A percentile compares a stretch with the other conserved stretches of the same genome.
Evolutionary conservation across 2,329 filamentous ascomycete species (phyloP).

Genomic region (Chalara sp.): DNA sequence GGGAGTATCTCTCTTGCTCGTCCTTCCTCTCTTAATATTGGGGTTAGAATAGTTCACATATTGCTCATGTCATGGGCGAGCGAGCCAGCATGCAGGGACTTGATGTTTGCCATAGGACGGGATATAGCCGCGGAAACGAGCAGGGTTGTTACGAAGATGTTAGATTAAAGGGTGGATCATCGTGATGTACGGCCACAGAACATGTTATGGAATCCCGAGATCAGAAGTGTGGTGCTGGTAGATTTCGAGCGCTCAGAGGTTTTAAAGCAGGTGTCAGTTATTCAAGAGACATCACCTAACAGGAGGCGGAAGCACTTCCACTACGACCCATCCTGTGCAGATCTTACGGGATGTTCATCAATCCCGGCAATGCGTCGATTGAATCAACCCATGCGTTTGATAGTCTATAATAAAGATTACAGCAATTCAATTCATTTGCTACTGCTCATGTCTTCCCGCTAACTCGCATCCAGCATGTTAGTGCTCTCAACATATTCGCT

Average conservation of each 20-base stretch:
- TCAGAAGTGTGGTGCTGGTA: conserved; percentile 12
- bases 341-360: no score
- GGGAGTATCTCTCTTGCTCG: conserved; percentile 30
- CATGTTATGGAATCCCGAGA: conserved; percentile 15
- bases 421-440: no score
- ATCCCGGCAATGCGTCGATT: no score
- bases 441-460: no score
- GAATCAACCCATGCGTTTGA: no score
- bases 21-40: conserved; percentile 14
- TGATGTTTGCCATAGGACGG: conserved; percentile 2
- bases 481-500: no score
- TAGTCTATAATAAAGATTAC: no score
- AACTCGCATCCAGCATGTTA: no score
- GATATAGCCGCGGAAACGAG: conserved; percentile 2
- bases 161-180: conserved; percentile 13
- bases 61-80: conserved; percentile 9
- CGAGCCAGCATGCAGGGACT: conserved; percentile 10
- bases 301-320: conserved; percentile 1
- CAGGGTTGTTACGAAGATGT: conserved; percentile 7
- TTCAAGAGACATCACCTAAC: conserved; percentile 11
- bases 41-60: conserved; percentile 17
- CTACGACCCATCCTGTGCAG: not conserved
- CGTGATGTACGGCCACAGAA: conserved; percentile 15
- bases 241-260: conserved; percentile 17
- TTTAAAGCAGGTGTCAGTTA: conserved; percentile 7